These are phyloP conservation scores for Acanthamoeba royreba DNA, from an alignment of 208 protist genomes.

Conservation along the genomic window DNA sequence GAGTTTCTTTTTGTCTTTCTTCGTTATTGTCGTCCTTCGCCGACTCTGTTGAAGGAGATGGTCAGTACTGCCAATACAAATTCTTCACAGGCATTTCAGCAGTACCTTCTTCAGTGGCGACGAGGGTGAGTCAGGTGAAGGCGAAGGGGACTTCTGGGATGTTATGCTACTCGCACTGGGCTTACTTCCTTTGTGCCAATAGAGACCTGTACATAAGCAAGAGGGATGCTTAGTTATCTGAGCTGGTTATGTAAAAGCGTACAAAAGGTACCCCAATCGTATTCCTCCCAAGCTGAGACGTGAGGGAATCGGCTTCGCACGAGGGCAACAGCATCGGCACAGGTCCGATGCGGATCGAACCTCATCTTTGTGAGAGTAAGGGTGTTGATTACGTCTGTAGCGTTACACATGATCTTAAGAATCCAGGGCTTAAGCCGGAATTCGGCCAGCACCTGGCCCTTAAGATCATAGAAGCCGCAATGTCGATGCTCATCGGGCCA, in stretches of 20 bases:
- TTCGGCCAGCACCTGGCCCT: constrained; percentile 33
- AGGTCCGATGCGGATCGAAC: constrained; percentile 38
- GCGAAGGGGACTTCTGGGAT: neutral
- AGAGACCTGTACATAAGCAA: neutral
- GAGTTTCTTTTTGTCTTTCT: neutral
- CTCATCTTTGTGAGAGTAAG: constrained; percentile 47
- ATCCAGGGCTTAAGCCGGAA: constrained; percentile 48
- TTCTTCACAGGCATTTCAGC: neutral
- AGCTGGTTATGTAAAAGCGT: neutral
- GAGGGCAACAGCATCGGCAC: constrained; percentile 27
- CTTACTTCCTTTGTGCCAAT: neutral
- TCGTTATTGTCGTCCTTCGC: neutral
- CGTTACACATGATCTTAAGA: constrained; percentile 48
- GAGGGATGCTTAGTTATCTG: neutral
- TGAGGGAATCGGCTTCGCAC: constrained; percentile 40
- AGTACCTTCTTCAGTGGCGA: constrained; percentile 22
- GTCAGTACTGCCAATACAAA: neutral
- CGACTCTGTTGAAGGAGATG: neutral
- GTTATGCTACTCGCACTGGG: neutral
- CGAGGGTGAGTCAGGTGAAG: neutral
- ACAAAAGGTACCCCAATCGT: constrained; percentile 43
- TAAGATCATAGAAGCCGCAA: constrained; percentile 33
- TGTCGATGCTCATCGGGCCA: constrained; percentile 25
- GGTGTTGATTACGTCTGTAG: constrained; percentile 48
- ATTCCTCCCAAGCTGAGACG: constrained; percentile 47